Conservation (phyloP, 805 yeast genomes). For the Tetrapisispora nanseiensis region DNA sequence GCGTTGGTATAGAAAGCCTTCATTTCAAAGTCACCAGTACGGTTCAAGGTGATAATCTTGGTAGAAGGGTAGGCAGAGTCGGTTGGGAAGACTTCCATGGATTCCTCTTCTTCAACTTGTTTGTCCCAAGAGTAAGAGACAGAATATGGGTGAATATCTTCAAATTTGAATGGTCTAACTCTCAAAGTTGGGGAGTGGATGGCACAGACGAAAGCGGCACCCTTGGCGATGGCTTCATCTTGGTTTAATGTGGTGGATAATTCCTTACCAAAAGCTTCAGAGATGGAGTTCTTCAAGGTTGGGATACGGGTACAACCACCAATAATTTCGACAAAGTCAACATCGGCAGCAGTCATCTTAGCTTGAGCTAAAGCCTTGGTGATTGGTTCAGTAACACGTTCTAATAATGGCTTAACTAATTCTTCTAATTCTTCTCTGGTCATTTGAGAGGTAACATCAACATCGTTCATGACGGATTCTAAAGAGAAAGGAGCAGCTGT, state of each 20-base stretch:
- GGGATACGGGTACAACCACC: slow-evolving; percentile 99
- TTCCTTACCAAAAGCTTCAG: slow-evolving; percentile 70
- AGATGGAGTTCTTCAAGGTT: slow-evolving; percentile 67
- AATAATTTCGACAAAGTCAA: slow-evolving; percentile 85
- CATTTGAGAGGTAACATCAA: slow-evolving; percentile 83
- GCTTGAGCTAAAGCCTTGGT: slow-evolving; percentile 76
- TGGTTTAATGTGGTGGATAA: slow-evolving; percentile 93
- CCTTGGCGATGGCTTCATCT: slow-evolving; percentile 97
- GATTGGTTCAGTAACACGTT: slow-evolving; percentile 64
- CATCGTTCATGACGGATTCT: slow-evolving; percentile 94
- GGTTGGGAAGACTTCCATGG: slow-evolving; percentile 90
- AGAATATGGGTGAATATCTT: slow-evolving; percentile 83
- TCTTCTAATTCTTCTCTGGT: slow-evolving; percentile 88
- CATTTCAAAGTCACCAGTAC: slow-evolving; percentile 77
- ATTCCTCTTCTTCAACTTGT: slow-evolving; percentile 79
- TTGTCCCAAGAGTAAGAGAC: slow-evolving; percentile 93
- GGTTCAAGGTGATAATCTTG: slow-evolving; percentile 84
- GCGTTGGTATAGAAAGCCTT: slow-evolving; percentile 77
- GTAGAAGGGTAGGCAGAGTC: slow-evolving; percentile 90
- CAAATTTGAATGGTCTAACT: slow-evolving; percentile 96
- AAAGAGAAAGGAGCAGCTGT: slow-evolving; percentile 84
- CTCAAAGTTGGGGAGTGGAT: slow-evolving; percentile 96
- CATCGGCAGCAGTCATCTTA: slow-evolving; percentile 55
- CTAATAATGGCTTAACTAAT: slow-evolving; percentile 70
- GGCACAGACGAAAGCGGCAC: slow-evolving; percentile 97